A percentile compares a stretch with the other conserved stretches of the same genome.
Evolutionary conservation across 2,329 filamentous ascomycete species (phyloP).

Genomic region (Claviceps sp.): DNA sequence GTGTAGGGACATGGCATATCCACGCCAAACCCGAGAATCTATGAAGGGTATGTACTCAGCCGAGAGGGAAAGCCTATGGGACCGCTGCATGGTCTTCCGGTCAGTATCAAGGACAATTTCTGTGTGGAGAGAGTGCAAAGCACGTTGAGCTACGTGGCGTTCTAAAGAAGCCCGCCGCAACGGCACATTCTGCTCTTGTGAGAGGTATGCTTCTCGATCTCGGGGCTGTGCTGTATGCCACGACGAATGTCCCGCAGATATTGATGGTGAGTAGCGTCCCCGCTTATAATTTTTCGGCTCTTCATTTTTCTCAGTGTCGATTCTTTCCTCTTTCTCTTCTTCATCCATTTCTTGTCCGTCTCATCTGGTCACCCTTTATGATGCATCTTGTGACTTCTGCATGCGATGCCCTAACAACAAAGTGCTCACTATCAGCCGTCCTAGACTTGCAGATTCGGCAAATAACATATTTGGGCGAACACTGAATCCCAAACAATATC

Average conservation of each 20-base stretch:
- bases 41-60: conserved; percentile 1
- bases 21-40: too few relatives aligned
- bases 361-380: background rate
- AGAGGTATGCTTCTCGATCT: conserved; percentile 13
- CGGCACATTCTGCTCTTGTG: conserved; percentile 12
- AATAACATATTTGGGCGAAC: conserved; percentile 17
- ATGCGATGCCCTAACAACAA: too few relatives aligned
- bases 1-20: too few relatives aligned
- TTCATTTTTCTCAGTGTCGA: too few relatives aligned
- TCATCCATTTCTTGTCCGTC: background rate
- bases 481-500: conserved; percentile 21
- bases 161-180: conserved; percentile 9
- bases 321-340: background rate
- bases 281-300: background rate
- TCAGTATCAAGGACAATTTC: conserved; percentile 16
- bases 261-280: conserved; percentile 36
- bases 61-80: conserved; percentile 7
- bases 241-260: conserved; percentile 43
- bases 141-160: conserved; percentile 14
- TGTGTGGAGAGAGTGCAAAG: conserved; percentile 11
- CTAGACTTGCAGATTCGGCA: conserved; percentile 25
- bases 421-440: too few relatives aligned
- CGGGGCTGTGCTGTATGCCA: conserved; percentile 17
- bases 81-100: conserved; percentile 12
- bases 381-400: background rate